Conservation (phyloP, 2,329 filamentous ascomycete genomes). For the Magnaporthales sp. region DNA sequence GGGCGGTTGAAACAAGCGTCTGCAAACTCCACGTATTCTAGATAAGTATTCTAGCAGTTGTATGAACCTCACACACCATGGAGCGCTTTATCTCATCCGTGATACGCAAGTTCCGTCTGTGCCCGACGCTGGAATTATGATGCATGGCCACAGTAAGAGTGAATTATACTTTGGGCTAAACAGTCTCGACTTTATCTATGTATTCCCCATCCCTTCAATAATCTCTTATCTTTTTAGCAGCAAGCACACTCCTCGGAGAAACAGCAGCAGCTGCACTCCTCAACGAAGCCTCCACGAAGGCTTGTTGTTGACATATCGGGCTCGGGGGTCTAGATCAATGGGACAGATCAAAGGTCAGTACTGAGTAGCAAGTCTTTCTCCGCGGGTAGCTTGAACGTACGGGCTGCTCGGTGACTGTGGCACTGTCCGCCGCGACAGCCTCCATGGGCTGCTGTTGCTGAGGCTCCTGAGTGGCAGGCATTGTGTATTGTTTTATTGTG, state of each 20-base stretch:
- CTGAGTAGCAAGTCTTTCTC: too few species aligned
- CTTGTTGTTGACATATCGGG: conserved; percentile 12
- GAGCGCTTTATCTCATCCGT: not conserved
- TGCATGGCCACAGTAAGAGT: not conserved
- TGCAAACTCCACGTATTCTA: too few species aligned
- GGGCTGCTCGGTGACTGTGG: conserved; percentile 20
- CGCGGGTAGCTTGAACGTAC: conserved; percentile 13
- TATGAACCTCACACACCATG: too few species aligned
- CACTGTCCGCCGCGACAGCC: conserved; percentile 10
- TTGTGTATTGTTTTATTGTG: conserved; percentile 10
- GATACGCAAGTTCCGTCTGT: too few species aligned
- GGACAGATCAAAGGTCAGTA: not conserved
- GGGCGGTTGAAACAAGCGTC: too few species aligned
- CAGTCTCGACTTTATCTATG: not conserved
- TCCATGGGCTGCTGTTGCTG: conserved; percentile 23
- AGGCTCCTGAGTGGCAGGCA: conserved; percentile 19
- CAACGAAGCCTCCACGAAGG: conserved; percentile 21
- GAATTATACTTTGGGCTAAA: not conserved
- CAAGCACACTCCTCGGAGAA: conserved; percentile 19
- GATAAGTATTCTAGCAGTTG: too few species aligned
- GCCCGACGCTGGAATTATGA: not conserved
- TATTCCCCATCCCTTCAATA: not conserved
- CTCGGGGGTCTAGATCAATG: conserved; percentile 14
- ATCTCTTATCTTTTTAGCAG: conserved; percentile 14
- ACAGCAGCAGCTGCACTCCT: conserved; percentile 22